phyloP scores from a whole-genome alignment of 257 asterid genomes.

The Solanum chilense region DNA sequence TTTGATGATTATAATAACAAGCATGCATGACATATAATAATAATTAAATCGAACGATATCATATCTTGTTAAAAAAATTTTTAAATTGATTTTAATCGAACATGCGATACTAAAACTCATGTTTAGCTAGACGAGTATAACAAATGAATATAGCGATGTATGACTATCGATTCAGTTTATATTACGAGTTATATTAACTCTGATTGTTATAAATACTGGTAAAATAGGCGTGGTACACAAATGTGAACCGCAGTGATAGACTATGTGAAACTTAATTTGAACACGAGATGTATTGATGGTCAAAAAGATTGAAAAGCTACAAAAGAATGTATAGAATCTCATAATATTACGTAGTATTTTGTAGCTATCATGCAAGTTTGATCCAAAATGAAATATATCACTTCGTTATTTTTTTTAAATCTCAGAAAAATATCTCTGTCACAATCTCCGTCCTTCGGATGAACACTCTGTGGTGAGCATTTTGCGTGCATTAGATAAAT shows the following conservation, averaged over 20 bases:
- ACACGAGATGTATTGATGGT: not conserved
- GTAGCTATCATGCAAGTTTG: not conserved
- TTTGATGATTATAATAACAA: slow-evolving; percentile 24
- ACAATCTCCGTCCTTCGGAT: fast-evolving
- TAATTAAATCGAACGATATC: not conserved
- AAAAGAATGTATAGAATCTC: not conserved
- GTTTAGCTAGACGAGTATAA: not conserved
- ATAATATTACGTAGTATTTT: not conserved
- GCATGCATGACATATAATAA: not conserved
- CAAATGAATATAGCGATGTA: not conserved
- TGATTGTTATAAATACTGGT: not conserved
- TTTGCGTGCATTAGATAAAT: no score
- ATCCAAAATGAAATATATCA: not conserved
- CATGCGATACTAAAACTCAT: not conserved
- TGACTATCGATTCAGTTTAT: not conserved
- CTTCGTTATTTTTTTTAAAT: fast-evolving
- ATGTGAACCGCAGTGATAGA: not conserved
- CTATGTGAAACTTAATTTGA: not conserved
- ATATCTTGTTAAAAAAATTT: not conserved
- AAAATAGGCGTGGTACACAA: not conserved
- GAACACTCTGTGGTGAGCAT: no score
- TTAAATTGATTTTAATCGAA: not conserved
- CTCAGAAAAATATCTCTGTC: fast-evolving
- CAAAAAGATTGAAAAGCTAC: not conserved
- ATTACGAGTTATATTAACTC: not conserved